Evolutionary conservation across 106 monocot genomes (phyloP).

Genomic region (Posidonia australis): DNA sequence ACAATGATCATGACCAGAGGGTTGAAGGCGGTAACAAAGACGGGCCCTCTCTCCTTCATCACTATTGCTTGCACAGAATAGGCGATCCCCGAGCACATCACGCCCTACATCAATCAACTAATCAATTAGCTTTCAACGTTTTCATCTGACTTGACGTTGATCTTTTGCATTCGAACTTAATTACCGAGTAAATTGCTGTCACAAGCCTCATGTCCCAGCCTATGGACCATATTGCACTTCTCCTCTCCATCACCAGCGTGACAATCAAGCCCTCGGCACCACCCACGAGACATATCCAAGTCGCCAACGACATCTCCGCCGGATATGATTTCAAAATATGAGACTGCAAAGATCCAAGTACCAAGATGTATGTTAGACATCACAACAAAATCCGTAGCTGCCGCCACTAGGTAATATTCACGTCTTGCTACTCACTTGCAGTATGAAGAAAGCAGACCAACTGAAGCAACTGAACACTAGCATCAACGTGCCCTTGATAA

Average conservation of each 20-base stretch:
- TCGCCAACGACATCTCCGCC: constrained; percentile 53
- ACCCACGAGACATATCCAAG: constrained; percentile 60
- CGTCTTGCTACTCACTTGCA: constrained; percentile 19
- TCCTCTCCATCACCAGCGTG: constrained; percentile 36
- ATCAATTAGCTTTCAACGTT: too few relatives aligned
- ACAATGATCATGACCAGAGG: constrained; percentile 82
- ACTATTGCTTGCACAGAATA: constrained; percentile 72
- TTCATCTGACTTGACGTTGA: neutral
- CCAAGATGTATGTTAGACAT: neutral
- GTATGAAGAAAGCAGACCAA: constrained; percentile 63
- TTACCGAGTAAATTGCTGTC: constrained; percentile 65
- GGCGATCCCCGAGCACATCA: constrained; percentile 66
- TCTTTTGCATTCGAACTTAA: neutral
- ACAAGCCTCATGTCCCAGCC: constrained; percentile 42
- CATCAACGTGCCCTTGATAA: constrained; percentile 46
- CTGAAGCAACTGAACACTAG: constrained; percentile 39
- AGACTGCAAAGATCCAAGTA: constrained; percentile 25
- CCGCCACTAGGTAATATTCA: neutral
- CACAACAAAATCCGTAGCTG: neutral
- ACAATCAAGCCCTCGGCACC: constrained; percentile 28
- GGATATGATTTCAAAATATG: constrained; percentile 57
- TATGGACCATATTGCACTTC: constrained; percentile 43
- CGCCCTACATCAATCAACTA: constrained; percentile 31
- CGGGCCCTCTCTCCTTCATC: constrained; percentile 74
- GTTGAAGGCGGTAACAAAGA: constrained; percentile 84